These are phyloP conservation scores for Musa itinerans DNA, from an alignment of 176 grass and related monocot genomes.

Conservation along the genomic window DNA sequence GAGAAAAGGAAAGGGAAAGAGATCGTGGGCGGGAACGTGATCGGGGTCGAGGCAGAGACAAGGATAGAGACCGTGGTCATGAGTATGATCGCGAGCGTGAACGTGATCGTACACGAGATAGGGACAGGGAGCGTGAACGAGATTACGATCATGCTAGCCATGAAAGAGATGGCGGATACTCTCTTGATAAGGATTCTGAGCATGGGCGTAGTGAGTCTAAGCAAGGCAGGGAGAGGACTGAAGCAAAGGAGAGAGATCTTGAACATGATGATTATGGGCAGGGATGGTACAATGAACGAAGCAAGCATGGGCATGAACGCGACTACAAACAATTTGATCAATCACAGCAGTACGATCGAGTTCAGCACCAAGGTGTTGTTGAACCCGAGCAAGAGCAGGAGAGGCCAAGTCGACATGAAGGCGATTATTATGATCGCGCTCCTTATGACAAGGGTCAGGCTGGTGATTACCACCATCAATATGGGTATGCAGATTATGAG, in stretches of 20 bases:
- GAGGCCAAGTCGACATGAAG: conserved; percentile 31
- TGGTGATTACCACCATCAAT: conserved; percentile 23
- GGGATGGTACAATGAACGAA: conserved; percentile 8
- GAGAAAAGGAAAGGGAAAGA: conserved; percentile 44
- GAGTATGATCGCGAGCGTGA: conserved; percentile 37
- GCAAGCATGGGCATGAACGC: conserved; percentile 37
- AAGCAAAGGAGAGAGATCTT: conserved; percentile 4
- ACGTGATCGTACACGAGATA: conserved; percentile 49
- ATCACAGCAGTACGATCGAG: conserved; percentile 40
- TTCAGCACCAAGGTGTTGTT: conserved; percentile 1
- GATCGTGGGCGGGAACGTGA: conserved; percentile 3
- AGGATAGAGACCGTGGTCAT: conserved; percentile 51
- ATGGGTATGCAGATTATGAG: conserved; percentile 30
- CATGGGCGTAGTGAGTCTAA: conserved; percentile 28
- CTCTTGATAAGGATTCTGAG: conserved; percentile 38
- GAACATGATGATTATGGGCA: neutral
- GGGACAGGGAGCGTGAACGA: conserved; percentile 44
- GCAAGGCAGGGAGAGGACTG: conserved; percentile 42
- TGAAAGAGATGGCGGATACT: conserved; percentile 28
- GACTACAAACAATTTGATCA: conserved; percentile 42
- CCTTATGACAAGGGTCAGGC: conserved; percentile 17
- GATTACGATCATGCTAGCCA: conserved; percentile 27
- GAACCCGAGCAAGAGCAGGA: conserved; percentile 33
- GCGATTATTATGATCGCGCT: conserved; percentile 22
- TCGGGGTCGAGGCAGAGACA: conserved; percentile 36